Conservation (phyloP, 2,329 filamentous ascomycete species). For the Fulvia fulva region DNA sequence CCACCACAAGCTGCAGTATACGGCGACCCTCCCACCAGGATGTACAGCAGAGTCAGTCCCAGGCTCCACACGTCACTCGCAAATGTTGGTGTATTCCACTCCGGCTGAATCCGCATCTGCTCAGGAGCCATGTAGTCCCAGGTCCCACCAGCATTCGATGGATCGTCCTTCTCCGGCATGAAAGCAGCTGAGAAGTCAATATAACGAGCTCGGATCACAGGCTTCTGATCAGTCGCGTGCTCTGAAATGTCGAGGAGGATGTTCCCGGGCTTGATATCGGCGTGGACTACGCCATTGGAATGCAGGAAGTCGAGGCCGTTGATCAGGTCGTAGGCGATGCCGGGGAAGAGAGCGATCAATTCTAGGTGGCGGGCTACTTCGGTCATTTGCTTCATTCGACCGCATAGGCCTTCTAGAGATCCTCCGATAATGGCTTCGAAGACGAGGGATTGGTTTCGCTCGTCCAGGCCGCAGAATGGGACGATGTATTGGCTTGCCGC, state of each 20-base stretch:
- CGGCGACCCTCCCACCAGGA: conserved; percentile 41
- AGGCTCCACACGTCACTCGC: conserved; percentile 44
- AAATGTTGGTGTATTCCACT: conserved; percentile 30
- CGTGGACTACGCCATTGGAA: conserved; percentile 38
- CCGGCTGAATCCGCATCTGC: conserved; percentile 29
- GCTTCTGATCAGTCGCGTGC: conserved; percentile 19
- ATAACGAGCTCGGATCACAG: conserved; percentile 31
- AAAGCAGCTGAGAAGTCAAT: conserved; percentile 45
- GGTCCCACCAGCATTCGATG: conserved; percentile 39
- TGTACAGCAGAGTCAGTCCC: conserved; percentile 42
- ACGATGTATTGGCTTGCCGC: conserved; percentile 28
- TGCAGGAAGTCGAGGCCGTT: conserved; percentile 43
- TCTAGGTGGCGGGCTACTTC: conserved; percentile 34
- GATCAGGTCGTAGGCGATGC: conserved; percentile 39
- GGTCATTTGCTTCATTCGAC: conserved; percentile 29
- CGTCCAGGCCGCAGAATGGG: conserved; percentile 34
- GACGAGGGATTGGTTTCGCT: conserved; percentile 28
- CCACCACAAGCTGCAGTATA: conserved; percentile 36
- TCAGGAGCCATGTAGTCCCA: conserved; percentile 45
- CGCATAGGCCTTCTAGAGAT: conserved; percentile 29
- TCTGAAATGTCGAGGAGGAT: conserved; percentile 37
- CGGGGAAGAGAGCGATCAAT: conserved; percentile 38
- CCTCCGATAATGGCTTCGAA: conserved; percentile 33
- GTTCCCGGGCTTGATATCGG: conserved; percentile 48
- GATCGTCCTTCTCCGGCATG: conserved; percentile 19